Conservation (phyloP, 1,139 yeast genomes). For the Saccharomyces uvarum region DNA sequence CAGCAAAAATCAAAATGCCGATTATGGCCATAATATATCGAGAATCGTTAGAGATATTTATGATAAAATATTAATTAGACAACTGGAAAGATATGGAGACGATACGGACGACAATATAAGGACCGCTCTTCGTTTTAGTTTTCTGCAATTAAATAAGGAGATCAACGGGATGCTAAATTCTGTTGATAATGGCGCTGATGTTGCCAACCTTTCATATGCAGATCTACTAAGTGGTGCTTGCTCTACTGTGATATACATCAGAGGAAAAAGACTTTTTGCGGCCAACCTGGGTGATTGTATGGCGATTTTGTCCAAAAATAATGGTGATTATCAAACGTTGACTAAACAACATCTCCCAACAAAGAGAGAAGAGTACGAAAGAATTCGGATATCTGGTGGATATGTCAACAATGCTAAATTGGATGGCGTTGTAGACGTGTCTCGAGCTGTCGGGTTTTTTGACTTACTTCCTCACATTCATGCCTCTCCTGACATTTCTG, state of each 20-base stretch:
- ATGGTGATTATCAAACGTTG: constrained; percentile 69
- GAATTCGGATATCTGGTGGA: constrained; percentile 89
- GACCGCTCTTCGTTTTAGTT: constrained; percentile 74
- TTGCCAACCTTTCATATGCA: constrained; percentile 41
- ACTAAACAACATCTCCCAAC: constrained; percentile 85
- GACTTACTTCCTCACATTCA: constrained; percentile 81
- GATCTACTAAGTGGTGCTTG: constrained; percentile 84
- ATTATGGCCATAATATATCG: constrained; percentile 63
- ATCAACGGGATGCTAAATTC: constrained; percentile 44
- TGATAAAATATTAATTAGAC: constrained; percentile 57
- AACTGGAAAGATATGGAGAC: constrained; percentile 56
- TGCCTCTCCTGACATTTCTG: constrained; percentile 75
- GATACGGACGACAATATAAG: constrained; percentile 40
- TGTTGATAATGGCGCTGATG: constrained; percentile 30
- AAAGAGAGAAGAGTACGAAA: constrained; percentile 66
- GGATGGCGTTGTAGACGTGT: constrained; percentile 74
- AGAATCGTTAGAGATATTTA: constrained; percentile 72
- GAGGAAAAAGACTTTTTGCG: constrained; percentile 60
- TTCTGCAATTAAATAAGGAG: constrained; percentile 72
- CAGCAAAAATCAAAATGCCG: constrained; percentile 58
- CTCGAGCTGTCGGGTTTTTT: constrained; percentile 89
- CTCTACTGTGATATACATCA: constrained; percentile 71
- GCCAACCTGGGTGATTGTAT: constrained; percentile 91
- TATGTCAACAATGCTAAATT: constrained; percentile 79
- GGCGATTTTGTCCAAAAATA: constrained; percentile 68